Evolutionary conservation across 23 red algal genomes (phyloP), one percentile per base, ranked within the genome.

Genomic region (Pyropia haitanensis): DNA sequence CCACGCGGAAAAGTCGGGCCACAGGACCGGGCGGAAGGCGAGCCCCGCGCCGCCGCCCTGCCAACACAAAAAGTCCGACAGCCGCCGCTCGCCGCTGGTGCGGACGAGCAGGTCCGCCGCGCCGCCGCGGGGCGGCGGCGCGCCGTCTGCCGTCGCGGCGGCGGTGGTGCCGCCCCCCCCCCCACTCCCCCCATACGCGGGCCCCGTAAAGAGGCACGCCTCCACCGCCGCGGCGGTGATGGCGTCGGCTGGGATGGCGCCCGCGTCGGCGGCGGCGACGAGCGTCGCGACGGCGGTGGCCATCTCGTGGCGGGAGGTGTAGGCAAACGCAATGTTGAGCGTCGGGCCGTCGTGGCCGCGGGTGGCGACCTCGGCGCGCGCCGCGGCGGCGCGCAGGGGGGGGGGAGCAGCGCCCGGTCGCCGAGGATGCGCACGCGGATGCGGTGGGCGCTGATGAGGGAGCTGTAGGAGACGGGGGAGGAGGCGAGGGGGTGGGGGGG

Each of bases 301-400:
- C 19, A 98, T 85, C 32, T 98, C 94, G 52, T 68, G 33, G 20
- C 85, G 52, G 25, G 79, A 70, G 50, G 77, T 81, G 66, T 98
- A 98, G 5, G 79, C 81, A 46, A 98, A 89, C 20, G 86, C 91
- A 24, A 98, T 90, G 53, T 89, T 98, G n/a, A 98, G 56, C 1
- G 65, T 67, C 3, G 75, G 75, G 0, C 78, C 84, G 17, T 68
- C 86, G 32, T 88, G 67, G 46, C 46, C 33, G 24, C 64, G 66
- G 25, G 78, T 90, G 23, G 73, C 61, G 23, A 57, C 34, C 80
- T 76, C 75, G 26, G 73, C 28, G 20, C 66, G 64, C n/a, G 58
- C 61, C 54, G 75, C 65, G 34, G 48, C 16, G 19, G 51, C 61
- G 19, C 66, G 68, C 13, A 83, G 72, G 32, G 16, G 21, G 7